Evolutionary conservation across 23 red algal genomes (phyloP), one percentile per base, ranked within the genome.

Genomic region (Gracilariopsis chorda): DNA sequence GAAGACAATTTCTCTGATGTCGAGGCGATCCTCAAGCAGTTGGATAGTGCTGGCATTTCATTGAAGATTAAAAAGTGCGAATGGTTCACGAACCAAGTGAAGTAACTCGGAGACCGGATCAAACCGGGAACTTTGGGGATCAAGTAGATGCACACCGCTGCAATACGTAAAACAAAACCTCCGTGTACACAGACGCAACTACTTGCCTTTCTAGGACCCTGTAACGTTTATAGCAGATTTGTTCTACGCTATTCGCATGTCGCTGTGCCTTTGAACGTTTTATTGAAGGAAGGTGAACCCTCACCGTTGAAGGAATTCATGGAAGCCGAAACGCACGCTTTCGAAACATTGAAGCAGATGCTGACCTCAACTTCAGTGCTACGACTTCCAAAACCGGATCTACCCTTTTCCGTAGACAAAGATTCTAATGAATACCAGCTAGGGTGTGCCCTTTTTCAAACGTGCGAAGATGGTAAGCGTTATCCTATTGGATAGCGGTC

Each of bases 171-270:
- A 29, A 43, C 62, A 9, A 42, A 86, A 36, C 41, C 4, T 6
- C 60, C 82, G 82, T 14, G 35, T 5, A 86, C 0, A 14, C 20
- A 70, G 60, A 86, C 58, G 56, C 44, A 86, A 86, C 35, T 68
- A 20, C 20, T 57, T 24, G n/a, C 58, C 19, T 70, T 86, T 43
- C 45, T 86, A 20, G 63, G 82, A 20, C 42, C 70, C 17, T 44
- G 59, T 41, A 70, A 68, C 4, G 58, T 86, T 59, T 86, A 86
- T 44, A 0, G 82, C 19, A 10, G 82, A 86, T 86, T 86, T 42
- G 43, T 86, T 23, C 5, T 11, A 10, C n/a, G 27, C 27, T 86
- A 51, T 20, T 28, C 82, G 12, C 40, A 72, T 4, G 1, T 86
- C 19, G 56, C 56, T 25, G n/a, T 24, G n/a, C 82, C 82, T 33